Evolutionary conservation across 2,329 filamentous ascomycete species (phyloP), one percentile per base, ranked within the genome.

Genomic region (Colletotrichum scovillei): DNA sequence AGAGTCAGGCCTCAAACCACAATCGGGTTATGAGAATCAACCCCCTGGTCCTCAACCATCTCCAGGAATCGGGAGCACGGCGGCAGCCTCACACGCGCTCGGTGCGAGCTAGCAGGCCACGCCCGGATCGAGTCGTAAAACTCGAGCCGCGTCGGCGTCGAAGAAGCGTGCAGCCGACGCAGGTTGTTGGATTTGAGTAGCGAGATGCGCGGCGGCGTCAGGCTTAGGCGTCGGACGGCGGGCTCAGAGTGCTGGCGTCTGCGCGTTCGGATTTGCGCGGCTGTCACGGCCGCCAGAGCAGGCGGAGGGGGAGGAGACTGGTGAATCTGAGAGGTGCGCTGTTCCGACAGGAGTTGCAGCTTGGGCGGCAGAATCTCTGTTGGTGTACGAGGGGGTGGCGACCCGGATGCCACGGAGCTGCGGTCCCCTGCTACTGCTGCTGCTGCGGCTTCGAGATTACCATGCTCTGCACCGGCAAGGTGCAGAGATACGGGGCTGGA

Each of bases 91-190:
- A 73, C 71, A 8, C 60, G 60, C n/a, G 60, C 52, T 12, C 56
- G 60, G 28, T 70, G 28, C 9, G 71, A 73, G 28, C 71, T 65
- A 11, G 60, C 56, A 16, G 71, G 71, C 71, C 71, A 73, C 8
- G 57, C n/a, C 6, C 71, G 71, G 24, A 73, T 73, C n/a, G 71
- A 73, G 60, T 73, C 71, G 55, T 73, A 73, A 24, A 73, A 70
- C 32, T 59, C 60, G 12, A 70, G 60, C 9, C 60, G 60, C n/a
- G 56, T 26, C 3, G 71, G 67, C 14, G 67, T 62, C 16, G 67
- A 73, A 5, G 71, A 62, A 6, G 60, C 62, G 24, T 69, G 55
- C 32, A 73, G 60, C 22, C 67, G 55, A 19, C 71, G 71, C 56
- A 73, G 49, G 56, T 58, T 73, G 16, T 66, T 73, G 26, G 71